Base-by-base conservation (phyloP, 768 basidiomycete species). In the Suillus sp. region DNA sequence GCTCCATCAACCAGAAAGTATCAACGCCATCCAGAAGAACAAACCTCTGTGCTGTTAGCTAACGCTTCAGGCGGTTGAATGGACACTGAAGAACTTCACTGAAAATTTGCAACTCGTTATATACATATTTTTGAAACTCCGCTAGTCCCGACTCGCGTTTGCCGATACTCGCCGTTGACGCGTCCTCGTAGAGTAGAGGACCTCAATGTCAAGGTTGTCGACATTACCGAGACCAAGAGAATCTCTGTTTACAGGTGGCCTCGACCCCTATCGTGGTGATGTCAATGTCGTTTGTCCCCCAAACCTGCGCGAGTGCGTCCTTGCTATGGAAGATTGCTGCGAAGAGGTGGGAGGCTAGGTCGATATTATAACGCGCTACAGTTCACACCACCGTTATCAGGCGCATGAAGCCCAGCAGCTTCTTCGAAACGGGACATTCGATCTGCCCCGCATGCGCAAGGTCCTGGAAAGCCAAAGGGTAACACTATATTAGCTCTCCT, bases 291-390 rank as follows among this genome's bases (percentile, higher is more conserved):
- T 83, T 62, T 92, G 90, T 69, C 90, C 90, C 3, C 89, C 86
- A 0, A 86, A 86, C 73, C 78, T 93, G 20, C 82, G 81, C 59
- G 91, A 92, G 75, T 92, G 91, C 69, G 91, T 93, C 4, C 77
- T 83, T 67, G 87, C 88, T 0, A 86, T 92, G 83, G 89, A 92
- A 68, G 89, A 91, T 67, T 92, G 91, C 68, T 92, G 90, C 69
- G 88, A 91, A 72, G 88, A 92, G 85, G 89, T 86, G 63, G 59
- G 76, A 65, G 43, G 4, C 11, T 18, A 27, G 51, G 40, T 45
- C 14, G 43, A 14, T 48, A 32, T 20, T 25, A 50, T 40, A 32
- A 63, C 37, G 37, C 13, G 43, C 56, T 2, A 45, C 50, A 3
- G 57, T 58, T 48, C 54, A 65, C 54, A 67, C 53, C 51, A 68